Base-by-base conservation (phyloP, 106 monocot species). In the Dioscorea alata region DNA sequence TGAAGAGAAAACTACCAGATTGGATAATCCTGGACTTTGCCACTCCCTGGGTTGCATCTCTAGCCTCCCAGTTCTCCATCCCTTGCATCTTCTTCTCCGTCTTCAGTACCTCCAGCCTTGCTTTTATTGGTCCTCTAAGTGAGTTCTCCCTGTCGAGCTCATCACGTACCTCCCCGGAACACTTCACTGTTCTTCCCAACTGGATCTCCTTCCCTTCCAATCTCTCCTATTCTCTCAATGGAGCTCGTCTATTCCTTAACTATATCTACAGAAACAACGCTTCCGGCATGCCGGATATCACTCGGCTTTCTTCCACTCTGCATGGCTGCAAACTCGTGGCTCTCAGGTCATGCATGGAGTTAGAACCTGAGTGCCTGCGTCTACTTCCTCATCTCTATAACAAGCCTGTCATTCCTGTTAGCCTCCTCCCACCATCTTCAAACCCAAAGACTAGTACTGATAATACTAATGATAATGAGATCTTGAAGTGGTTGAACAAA, bases 391-490 rank as follows among this genome's bases (percentile, higher is more conserved):
- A 69, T 15, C 28, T 84, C 64, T 62, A 69, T 72, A 12, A 61
- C 25, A 84, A 80, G 59, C 80, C 72, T 13, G 64, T 80, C 34
- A 18, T 79, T 22, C 79, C 83, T 8, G 63, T 68, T 13, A 79
- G 83, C 21, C 54, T 84, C 4, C 71, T 76, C 6, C 60, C 69
- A 8, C 76, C 70, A 19, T 8, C 28, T 28, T 28, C 54, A 14
- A 19, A 15, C 8, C 14, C 17, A 0, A 53, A n/a, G 32, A 31
- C 42, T 6, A 42, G 42, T 5, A 34, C 4, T 34, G 7, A 3
- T 34, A 34, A 3, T 8, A 10, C 8, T 2, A 15, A 18, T 56
- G 2, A 1, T 9, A 13, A 13, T 16, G 22, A 49, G 4, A 16
- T 66, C 13, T 56, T 70, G 8, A 56, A 82, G 33, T 73, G 82